phyloP scores from a whole-genome alignment of 2,329 filamentous ascomycete species.

The Monosporascus cannonballus region DNA sequence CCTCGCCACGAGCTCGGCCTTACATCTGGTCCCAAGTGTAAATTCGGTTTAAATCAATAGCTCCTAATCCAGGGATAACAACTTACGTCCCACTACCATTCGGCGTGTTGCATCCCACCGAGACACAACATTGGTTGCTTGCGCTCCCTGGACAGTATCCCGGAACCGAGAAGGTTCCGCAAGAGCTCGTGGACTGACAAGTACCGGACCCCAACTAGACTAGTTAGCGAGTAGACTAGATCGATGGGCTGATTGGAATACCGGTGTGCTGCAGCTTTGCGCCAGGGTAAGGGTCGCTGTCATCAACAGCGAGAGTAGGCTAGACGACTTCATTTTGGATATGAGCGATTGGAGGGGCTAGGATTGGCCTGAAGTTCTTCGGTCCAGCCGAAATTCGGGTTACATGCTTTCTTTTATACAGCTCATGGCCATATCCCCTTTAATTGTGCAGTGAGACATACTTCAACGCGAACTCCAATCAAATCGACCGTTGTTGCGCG shows the following conservation, averaged over 20 bases:
- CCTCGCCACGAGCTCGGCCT: too few relatives aligned
- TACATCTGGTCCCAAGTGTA: too few relatives aligned
- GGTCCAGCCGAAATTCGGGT: background rate
- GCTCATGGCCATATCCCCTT: background rate
- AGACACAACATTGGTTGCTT: background rate
- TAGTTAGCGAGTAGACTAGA: background rate
- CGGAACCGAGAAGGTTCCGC: background rate
- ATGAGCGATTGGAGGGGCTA: background rate
- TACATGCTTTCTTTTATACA: background rate
- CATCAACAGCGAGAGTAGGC: background rate
- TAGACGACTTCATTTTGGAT: background rate
- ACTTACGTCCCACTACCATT: background rate
- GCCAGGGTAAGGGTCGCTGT: background rate
- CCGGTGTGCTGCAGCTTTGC: background rate
- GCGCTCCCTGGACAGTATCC: background rate
- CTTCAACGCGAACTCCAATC: background rate
- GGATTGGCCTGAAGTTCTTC: too few relatives aligned
- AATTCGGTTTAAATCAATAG: too few relatives aligned
- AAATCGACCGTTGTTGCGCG: background rate
- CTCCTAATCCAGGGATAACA: background rate
- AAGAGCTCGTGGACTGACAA: background rate
- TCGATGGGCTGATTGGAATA: background rate
- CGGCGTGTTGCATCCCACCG: background rate
- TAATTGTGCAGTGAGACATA: background rate
- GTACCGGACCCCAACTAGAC: background rate